These are phyloP conservation scores for Zelopaecilomyces penicillatus DNA, from an alignment of 2,329 filamentous ascomycete genomes.

Conservation along the genomic window DNA sequence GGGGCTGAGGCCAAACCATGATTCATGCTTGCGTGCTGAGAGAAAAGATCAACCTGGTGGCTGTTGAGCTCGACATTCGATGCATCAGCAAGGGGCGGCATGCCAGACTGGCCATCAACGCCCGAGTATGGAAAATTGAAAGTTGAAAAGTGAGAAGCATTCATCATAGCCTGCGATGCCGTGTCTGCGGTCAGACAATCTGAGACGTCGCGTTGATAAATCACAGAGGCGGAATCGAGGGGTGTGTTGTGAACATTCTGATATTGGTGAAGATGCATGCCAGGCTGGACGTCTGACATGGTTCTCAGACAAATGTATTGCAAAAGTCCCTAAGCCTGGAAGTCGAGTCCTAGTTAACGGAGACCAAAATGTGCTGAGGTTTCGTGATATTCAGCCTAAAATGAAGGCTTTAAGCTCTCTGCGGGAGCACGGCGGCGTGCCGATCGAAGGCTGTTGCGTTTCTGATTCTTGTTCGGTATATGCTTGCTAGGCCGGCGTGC, in stretches of 20 bases:
- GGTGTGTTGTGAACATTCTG: slow-evolving; percentile 22
- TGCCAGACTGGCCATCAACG: slow-evolving; percentile 21
- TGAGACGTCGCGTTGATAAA: slow-evolving; percentile 15
- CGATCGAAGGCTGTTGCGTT: too few species aligned
- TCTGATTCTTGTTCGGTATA: too few species aligned
- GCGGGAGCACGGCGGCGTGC: too few species aligned
- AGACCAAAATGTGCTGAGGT: too few species aligned
- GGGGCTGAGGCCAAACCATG: slow-evolving; percentile 12
- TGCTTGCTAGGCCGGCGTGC: too few species aligned
- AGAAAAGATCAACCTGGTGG: slow-evolving; percentile 25
- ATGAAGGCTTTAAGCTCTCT: too few species aligned
- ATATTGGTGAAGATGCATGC: slow-evolving; percentile 19
- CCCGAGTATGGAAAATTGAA: slow-evolving; percentile 43
- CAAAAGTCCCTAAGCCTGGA: too few species aligned
- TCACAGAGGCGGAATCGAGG: slow-evolving; percentile 17
- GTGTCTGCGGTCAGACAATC: slow-evolving; percentile 14
- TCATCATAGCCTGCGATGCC: slow-evolving; percentile 27
- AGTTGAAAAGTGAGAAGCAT: slow-evolving; percentile 42
- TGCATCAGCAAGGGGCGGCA: slow-evolving; percentile 22
- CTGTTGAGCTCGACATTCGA: slow-evolving; percentile 25
- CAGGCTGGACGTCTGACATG: slow-evolving; percentile 23
- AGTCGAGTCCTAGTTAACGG: too few species aligned
- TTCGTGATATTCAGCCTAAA: too few species aligned
- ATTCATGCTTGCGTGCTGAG: slow-evolving; percentile 18
- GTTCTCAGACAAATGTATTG: slow-evolving; percentile 3